Conservation (phyloP, 2,329 filamentous ascomycete species). For the Neopestalotiopsis rosae region DNA sequence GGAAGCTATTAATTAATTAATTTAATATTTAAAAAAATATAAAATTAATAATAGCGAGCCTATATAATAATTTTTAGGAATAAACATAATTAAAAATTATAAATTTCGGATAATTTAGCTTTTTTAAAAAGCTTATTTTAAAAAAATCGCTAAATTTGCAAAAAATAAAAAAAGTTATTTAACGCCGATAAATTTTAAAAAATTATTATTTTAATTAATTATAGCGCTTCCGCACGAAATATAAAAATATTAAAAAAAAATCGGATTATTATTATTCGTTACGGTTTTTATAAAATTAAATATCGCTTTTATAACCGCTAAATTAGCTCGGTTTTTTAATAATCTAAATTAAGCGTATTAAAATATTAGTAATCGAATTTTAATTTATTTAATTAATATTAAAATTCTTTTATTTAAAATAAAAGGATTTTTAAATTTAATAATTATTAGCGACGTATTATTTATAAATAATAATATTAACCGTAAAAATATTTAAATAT, state of each 20-base stretch:
- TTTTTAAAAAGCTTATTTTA: not conserved
- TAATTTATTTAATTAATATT: not conserved
- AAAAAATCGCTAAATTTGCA: not conserved
- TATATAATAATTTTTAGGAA: not conserved
- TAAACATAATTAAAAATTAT: not conserved
- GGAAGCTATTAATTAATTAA: not conserved
- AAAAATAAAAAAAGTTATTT: not conserved
- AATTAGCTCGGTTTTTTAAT: not conserved
- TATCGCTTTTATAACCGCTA: not conserved
- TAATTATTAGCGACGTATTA: not conserved
- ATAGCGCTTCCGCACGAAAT: not conserved
- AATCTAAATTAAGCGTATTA: not conserved
- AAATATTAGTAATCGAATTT: not conserved
- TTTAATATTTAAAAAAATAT: not conserved
- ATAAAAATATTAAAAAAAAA: not conserved
- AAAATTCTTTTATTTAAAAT: not conserved
- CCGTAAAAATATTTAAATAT: not conserved
- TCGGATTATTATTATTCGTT: not conserved
- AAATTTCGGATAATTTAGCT: not conserved
- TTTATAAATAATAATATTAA: not conserved
- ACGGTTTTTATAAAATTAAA: not conserved
- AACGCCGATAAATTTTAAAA: not conserved
- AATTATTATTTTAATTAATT: not conserved
- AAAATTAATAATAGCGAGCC: not conserved
- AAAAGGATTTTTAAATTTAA: not conserved